Conservation (phyloP, 306 rosid genomes). For the Cucurbita pepo region DNA sequence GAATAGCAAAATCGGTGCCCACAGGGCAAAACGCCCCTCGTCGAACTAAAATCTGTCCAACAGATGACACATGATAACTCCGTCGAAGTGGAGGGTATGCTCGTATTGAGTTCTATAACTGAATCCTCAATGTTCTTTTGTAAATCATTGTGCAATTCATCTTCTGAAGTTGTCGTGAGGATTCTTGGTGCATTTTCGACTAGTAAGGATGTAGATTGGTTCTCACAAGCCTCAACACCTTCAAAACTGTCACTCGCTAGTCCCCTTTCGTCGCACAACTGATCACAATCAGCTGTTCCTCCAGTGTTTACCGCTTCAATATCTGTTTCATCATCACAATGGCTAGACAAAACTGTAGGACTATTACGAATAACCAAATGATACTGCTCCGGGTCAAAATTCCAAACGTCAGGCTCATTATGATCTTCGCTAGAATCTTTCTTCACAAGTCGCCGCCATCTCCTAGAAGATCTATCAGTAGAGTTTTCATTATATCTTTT, state of each 20-base stretch:
- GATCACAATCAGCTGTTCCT: constrained; percentile 15
- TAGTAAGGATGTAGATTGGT: constrained; percentile 10
- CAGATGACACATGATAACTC: constrained; percentile 85
- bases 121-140: constrained; percentile 8
- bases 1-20: constrained; percentile 79
- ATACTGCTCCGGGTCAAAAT: constrained; percentile 18
- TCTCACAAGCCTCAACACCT: constrained; percentile 18
- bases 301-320: constrained; percentile 15
- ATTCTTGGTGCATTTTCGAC: constrained; percentile 16
- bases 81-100: constrained; percentile 16
- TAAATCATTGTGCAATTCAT: constrained; percentile 15
- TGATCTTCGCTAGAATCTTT: constrained; percentile 3
- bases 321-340: constrained; percentile 12
- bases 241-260: constrained; percentile 13
- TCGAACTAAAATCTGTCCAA: constrained; percentile 58
- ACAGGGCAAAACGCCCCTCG: constrained; percentile 66
- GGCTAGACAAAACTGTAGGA: constrained; percentile 19
- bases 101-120: constrained; percentile 14
- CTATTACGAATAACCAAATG: constrained; percentile 14
- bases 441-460: constrained; percentile 34
- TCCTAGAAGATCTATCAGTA: constrained; percentile 28
- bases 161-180: constrained; percentile 18
- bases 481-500: constrained; percentile 7
- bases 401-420: constrained; percentile 16
- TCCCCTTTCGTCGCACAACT: constrained; percentile 14